Base-by-base conservation (phyloP, 148 eudicot species). In the Rhododendron vialii region DNA sequence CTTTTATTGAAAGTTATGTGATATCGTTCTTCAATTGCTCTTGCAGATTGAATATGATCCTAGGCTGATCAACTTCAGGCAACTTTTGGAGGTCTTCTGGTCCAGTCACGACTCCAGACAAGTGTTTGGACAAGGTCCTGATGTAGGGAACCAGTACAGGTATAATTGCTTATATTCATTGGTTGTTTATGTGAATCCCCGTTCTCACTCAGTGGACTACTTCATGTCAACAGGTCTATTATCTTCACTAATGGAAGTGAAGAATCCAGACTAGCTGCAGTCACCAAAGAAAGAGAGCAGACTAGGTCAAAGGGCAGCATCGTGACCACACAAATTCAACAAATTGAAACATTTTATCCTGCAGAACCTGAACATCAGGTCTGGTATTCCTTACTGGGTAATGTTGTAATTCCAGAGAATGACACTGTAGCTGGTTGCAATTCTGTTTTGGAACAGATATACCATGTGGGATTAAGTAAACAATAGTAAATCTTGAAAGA, bases 291-390 rank as follows among this genome's bases (percentile, higher is more conserved):
- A 88, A 93, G 94, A 90, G 99, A 97, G 87, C 99, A 97, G 87
- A 90, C 93, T 12, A 94, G 92, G 85, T 93, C 92, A 74, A 95
- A 90, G 87, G 91, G 87, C 86, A 91, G 93, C 87, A 88, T 95
- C 22, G 94, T 97, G 50, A 95, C 95, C n/a, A 97, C 99, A 73
- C 98, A 94, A 91, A 94, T 97, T 89, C 94, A 91, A 87, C 98
- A 92, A 79, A 93, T 97, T 35, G 94, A 89, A 81, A 79, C 89
- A 71, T 97, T 95, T 88, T 88, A 94, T 91, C 95, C 95, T 86
- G 99, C 99, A 85, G 99, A 97, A 88, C 89, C 98, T 84, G 99
- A 97, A 73, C 99, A 95, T 89, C 99, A 97, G 98, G 99, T 95
- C 91, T 78, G 48, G 33, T 80, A 53, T 81, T 81, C 78, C 78